Conservation (phyloP, 257 asterid genomes). For the Solanum corneliomulleri region DNA sequence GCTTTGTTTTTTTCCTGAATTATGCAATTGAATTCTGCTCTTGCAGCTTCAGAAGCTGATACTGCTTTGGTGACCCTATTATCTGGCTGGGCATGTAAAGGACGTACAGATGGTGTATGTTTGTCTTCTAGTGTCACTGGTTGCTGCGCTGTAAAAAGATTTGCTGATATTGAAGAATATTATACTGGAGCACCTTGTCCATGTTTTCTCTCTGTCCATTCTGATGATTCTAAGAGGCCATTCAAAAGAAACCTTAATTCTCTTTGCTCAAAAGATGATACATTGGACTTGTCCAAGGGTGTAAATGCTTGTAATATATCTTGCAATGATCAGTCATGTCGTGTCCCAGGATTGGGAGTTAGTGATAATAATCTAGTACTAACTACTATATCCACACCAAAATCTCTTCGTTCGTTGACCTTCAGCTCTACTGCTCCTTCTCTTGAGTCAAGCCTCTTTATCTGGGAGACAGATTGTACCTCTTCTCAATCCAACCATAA, state of each 20-base stretch:
- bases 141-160: slow-evolving; percentile 16
- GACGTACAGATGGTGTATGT: slow-evolving; percentile 22
- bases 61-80: slow-evolving; percentile 32
- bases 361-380: slow-evolving; percentile 17
- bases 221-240: slow-evolving; percentile 18
- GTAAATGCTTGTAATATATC: background rate
- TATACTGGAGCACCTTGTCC: slow-evolving; percentile 16
- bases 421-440: slow-evolving; percentile 34
- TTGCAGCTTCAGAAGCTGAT: slow-evolving; percentile 29
- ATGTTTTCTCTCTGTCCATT: slow-evolving; percentile 8
- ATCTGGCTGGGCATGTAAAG: slow-evolving; percentile 46
- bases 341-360: slow-evolving; percentile 43
- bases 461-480: slow-evolving; percentile 26
- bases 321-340: slow-evolving; percentile 23
- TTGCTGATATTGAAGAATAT: slow-evolving; percentile 17
- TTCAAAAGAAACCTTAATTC: slow-evolving; percentile 13
- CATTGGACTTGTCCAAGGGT: slow-evolving; percentile 3
- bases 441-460: slow-evolving; percentile 38
- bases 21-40: slow-evolving; percentile 1
- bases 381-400: slow-evolving; percentile 15
- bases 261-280: background rate
- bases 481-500: slow-evolving; percentile 5
- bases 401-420: slow-evolving; percentile 23
- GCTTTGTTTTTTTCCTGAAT: slow-evolving; percentile 1
- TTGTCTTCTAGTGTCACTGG: slow-evolving; percentile 27